Conservation (phyloP, 1,284 basidiomycete species). For the Meira miltonrushii region DNA sequence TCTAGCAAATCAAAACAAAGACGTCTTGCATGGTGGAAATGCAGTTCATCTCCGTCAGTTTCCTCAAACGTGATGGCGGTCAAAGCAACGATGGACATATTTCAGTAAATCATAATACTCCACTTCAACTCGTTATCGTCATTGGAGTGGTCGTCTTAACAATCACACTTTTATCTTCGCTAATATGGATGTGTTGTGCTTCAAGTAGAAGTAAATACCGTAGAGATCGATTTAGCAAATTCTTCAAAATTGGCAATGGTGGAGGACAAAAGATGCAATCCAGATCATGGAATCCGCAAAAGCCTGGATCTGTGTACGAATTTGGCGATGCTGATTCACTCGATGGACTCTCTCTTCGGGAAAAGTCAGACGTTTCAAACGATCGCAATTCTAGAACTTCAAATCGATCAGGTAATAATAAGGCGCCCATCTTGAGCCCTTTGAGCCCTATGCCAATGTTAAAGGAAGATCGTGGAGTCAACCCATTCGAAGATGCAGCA, state of each 20-base stretch:
- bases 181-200: constrained; percentile 24
- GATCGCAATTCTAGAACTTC: background rate
- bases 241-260: background rate
- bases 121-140: constrained; percentile 27
- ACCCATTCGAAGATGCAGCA: background rate
- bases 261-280: no score
- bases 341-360: no score
- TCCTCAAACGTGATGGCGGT: no score
- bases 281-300: background rate
- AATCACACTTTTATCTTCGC: constrained; percentile 21
- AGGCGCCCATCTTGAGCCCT: background rate
- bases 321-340: background rate
- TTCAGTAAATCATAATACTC: constrained; percentile 24
- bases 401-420: background rate
- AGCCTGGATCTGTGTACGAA: background rate
- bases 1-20: no score
- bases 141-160: constrained; percentile 25
- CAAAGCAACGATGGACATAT: background rate
- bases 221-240: background rate
- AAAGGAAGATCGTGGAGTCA: background rate
- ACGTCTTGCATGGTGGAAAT: no score
- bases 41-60: no score
- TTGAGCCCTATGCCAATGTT: background rate
- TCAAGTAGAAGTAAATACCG: background rate
- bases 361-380: background rate